A percentile compares a stretch with the other conserved stretches of the same genome.
phyloP scores from a whole-genome alignment of 441 rosid genomes.

The Erodium texanum region DNA sequence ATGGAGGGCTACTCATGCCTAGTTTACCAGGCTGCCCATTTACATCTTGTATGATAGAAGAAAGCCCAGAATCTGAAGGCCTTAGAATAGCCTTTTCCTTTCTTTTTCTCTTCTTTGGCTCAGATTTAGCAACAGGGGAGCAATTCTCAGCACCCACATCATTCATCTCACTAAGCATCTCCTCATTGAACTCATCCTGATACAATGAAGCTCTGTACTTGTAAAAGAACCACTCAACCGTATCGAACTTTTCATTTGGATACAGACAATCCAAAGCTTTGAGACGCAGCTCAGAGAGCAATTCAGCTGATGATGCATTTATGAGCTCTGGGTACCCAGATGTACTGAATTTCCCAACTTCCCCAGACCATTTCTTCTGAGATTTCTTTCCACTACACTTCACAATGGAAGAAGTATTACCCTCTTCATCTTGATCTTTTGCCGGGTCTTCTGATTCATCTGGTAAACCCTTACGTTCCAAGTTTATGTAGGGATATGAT shows the following conservation, averaged over 20 bases:
- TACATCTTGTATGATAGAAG: neutral
- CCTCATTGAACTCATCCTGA: slow-evolving; percentile 55
- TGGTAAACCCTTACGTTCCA: slow-evolving; percentile 25
- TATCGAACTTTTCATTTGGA: slow-evolving; percentile 31
- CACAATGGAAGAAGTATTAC: slow-evolving; percentile 33
- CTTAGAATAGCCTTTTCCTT: slow-evolving; percentile 2
- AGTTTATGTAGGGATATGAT: slow-evolving; percentile 52
- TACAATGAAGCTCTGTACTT: slow-evolving; percentile 56
- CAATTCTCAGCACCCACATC: slow-evolving; percentile 13
- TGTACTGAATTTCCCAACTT: slow-evolving; percentile 29
- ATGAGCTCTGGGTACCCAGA: slow-evolving; percentile 36
- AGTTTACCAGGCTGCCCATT: slow-evolving; percentile 17
- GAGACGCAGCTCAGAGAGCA: slow-evolving; percentile 45
- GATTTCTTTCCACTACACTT: slow-evolving; percentile 45
- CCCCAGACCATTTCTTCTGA: slow-evolving; percentile 37
- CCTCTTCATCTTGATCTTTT: neutral
- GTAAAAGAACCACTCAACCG: slow-evolving; percentile 66
- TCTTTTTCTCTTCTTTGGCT: slow-evolving; percentile 14
- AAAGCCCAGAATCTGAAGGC: neutral
- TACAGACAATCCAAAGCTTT: slow-evolving; percentile 44
- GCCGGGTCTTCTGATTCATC: slow-evolving; percentile 23
- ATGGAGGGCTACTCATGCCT: slow-evolving; percentile 17
- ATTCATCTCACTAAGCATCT: slow-evolving; percentile 43
- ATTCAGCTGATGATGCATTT: slow-evolving; percentile 37
- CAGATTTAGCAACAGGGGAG: slow-evolving; percentile 1